A percentile compares a stretch with the other conserved stretches of the same genome.
phyloP scores from a whole-genome alignment of 352 stramenopile species.

The Aphanomyces cochlioides region DNA sequence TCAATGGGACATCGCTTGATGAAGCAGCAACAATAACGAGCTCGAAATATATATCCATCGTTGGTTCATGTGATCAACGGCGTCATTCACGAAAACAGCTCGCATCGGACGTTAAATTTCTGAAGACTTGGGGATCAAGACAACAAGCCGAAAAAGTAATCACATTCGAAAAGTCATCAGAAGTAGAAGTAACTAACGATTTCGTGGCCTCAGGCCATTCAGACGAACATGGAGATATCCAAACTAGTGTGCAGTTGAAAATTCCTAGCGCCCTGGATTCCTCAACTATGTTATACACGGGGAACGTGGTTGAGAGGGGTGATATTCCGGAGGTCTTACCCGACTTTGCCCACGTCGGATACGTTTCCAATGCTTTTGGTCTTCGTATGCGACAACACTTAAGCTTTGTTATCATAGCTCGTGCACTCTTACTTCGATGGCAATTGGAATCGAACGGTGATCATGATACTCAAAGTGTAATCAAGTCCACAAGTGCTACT shows the following conservation, averaged over 20 bases:
- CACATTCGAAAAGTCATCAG: neutral
- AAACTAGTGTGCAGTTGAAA: neutral
- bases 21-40: no score
- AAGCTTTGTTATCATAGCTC: neutral
- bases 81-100: no score
- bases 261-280: neutral
- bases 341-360: neutral
- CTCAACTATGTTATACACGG: neutral
- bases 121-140: neutral
- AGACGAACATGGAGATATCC: neutral
- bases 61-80: neutral
- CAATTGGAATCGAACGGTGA: neutral
- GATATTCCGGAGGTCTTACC: neutral
- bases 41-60: neutral
- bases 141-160: neutral
- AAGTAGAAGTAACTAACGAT: neutral
- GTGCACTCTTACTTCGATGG: neutral
- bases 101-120: no score
- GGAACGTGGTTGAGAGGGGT: neutral
- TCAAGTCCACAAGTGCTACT: neutral
- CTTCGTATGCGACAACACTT: constrained; percentile 3
- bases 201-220: neutral
- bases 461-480: neutral
- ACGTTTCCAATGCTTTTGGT: neutral
- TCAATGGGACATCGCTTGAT: no score